Base-by-base conservation (phyloP, 768 basidiomycete genomes). In the Candolleomyces efflorescens region DNA sequence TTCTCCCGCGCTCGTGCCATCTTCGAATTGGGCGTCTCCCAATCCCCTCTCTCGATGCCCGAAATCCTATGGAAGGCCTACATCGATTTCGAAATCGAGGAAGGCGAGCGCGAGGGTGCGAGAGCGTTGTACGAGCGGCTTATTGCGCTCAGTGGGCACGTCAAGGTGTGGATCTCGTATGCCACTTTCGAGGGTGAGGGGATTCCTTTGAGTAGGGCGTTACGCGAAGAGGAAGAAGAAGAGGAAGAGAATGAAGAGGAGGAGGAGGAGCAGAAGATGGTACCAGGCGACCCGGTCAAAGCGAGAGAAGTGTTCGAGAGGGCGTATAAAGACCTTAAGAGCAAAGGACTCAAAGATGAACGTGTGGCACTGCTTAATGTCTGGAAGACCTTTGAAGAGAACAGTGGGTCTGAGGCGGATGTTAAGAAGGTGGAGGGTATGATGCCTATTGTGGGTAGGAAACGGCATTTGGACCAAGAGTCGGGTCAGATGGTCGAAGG, bases 151-250 rank as follows among this genome's bases (percentile, higher is more conserved):
- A 96, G 93, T 62, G 92, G 92, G 3, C 95, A 98, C 68, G 90
- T 94, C 73, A 98, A 98, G 73, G 94, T 96, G 18, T 98, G 94
- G 94, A 92, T 97, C 55, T 87, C 94, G 54, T 98, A 89, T 70
- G 96, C 96, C 0, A 80, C 89, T 63, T 97, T 98, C 64, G 96
- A 98, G 72, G 89, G 85, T 5, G 88, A 89, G 64, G 76, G 84
- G 5, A 87, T 90, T 45, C 85, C 85, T 4, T 64, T 87, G 5
- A 81, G 82, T 10, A 76, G 87, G 20, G 84, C 81, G 3, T 74
- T 80, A 64, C 78, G 89, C 41, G 89, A 88, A 53, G 89, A 87
- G 12, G 87, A 88, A 6, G 89, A 89, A 12, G 86, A 87, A 18
- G 84, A 83, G 3, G 88, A 89, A 18, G 84, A 83, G 3, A 87